Base-by-base conservation (phyloP, 805 yeast genomes). In the Ogataea ganodermae region DNA sequence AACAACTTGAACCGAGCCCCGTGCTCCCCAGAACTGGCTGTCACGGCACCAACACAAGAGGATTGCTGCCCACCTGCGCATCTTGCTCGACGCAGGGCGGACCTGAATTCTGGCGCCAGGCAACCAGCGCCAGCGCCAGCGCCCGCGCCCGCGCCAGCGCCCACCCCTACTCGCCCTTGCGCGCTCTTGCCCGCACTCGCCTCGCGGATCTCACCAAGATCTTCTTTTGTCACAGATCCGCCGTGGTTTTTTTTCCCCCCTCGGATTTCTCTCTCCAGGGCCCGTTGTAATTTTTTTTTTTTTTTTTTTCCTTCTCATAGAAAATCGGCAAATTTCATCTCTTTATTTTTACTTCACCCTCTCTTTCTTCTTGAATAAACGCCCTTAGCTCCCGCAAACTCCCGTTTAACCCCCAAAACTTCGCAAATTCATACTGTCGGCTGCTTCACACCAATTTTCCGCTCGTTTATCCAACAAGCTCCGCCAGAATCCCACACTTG, bases 181-280 rank as follows among this genome's bases (percentile, higher is more conserved):
- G 6, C 24, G 24, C 24, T 6, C 8, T 22, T 22, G 8, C 24
- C 24, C 24, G 24, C n/a, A 22, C 24, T 22, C 24, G 24, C 33
- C 33, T 30, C 33, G 33, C 33, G 17, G 17, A n/a, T 30, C 33
- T 30, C 17, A 30, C 8, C 33, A 13, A n/a, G 33, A 30, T 30
- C 33, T 14, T 9, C 16, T 13, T 30, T 14, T 30, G 33, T n/a
- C 33, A 30, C 33, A 8, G 17, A 30, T 30, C 17, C 17, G 33
- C 33, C 33, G 33, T 30, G 33, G n/a, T 9, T 30, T 30, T 30
- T 30, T 6, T 4, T n/a, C n/a, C 33, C 17, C 17, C 33, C 33
- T 30, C 33, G 33, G 14, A n/a, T 13, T 30, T 30, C 9, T 30
- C 38, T 17, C 26, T 35, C 38, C 38, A 35, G 38, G 36, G 26